Percentiles rank a stretch among this genome's conserved stretches.
Evolutionary conservation across 2,329 filamentous ascomycete species (phyloP).

Genomic region (Arthrobotrys musiformis): DNA sequence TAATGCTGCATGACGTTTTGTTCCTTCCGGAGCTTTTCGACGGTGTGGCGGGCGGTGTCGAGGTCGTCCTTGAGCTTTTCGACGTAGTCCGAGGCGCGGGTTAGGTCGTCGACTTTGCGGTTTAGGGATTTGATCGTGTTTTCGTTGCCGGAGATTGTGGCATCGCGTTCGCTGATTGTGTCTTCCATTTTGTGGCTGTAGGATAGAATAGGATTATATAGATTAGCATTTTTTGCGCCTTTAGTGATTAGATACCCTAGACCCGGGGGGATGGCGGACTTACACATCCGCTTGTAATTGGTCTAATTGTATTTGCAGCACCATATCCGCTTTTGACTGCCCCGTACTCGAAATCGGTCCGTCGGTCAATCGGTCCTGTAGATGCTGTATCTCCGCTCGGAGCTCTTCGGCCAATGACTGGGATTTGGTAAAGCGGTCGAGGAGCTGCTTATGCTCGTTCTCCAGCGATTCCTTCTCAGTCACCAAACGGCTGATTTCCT

Average conservation of each 20-base stretch:
- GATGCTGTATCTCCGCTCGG: constrained; percentile 39
- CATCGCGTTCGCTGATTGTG: constrained; percentile 59
- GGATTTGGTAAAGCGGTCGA: constrained; percentile 56
- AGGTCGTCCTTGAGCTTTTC: constrained; percentile 60
- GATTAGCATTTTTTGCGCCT: not conserved
- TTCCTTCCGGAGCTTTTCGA: constrained; percentile 60
- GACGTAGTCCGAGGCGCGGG: constrained; percentile 57
- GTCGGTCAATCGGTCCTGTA: constrained; percentile 57
- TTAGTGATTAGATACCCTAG: not conserved
- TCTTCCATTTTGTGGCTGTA: constrained; percentile 59
- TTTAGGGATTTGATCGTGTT: constrained; percentile 58
- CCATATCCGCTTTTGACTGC: constrained; percentile 56
- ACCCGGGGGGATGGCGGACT: not conserved
- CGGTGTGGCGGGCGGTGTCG: constrained; percentile 59
- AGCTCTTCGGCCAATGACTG: constrained; percentile 47
- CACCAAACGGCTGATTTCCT: constrained; percentile 59
- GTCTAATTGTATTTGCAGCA: constrained; percentile 58
- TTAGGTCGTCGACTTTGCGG: constrained; percentile 58
- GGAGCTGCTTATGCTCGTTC: constrained; percentile 57
- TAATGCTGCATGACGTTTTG: constrained; percentile 60
- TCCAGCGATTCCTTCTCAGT: constrained; percentile 59
- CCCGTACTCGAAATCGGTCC: constrained; percentile 47
- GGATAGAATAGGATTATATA: not conserved
- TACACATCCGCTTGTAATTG: constrained; percentile 59
- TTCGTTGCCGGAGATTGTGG: constrained; percentile 57